Evolutionary conservation across 2,329 filamentous ascomycete species (phyloP).

Genomic region (Xylaria arbuscula): DNA sequence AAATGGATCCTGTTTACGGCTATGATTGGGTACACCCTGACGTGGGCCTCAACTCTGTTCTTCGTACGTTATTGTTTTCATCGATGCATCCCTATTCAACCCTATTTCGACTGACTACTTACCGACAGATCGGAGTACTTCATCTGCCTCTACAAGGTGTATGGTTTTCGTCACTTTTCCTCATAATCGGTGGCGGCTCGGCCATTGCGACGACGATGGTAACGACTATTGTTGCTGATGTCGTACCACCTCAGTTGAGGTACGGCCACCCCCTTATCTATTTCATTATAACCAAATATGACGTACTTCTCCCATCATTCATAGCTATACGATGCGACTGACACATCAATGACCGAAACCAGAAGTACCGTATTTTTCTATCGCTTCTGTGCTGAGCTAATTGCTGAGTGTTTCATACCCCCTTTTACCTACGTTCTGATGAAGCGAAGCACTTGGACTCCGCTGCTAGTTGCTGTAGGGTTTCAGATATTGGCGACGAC

Average conservation of each 20-base stretch:
- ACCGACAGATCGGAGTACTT: conserved; percentile 9
- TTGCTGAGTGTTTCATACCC: conserved; percentile 6
- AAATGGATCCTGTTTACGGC: conserved; percentile 33
- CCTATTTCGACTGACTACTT: not conserved
- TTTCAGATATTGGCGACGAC: conserved; percentile 6
- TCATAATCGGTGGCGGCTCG: conserved; percentile 3
- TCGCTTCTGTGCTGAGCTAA: conserved; percentile 18
- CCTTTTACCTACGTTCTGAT: conserved; percentile 18
- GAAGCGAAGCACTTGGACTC: conserved; percentile 8
- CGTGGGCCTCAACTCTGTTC: conserved; percentile 21
- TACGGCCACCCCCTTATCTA: not conserved
- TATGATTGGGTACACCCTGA: conserved; percentile 25
- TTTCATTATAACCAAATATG: no score
- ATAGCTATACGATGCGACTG: not conserved
- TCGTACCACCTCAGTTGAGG: conserved; percentile 13
- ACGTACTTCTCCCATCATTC: not conserved
- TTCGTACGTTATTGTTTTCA: conserved; percentile 18
- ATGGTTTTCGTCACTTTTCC: conserved; percentile 12
- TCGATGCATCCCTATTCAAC: no score
- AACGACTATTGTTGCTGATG: conserved; percentile 15
- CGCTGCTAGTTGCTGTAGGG: conserved; percentile 7
- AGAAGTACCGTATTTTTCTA: conserved; percentile 24
- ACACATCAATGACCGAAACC: not conserved
- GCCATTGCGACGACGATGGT: conserved; percentile 12
- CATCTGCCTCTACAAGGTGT: conserved; percentile 13